These are phyloP conservation scores for Globisporangium cylindrosporum DNA, from an alignment of 352 stramenopile species.

Conservation along the genomic window DNA sequence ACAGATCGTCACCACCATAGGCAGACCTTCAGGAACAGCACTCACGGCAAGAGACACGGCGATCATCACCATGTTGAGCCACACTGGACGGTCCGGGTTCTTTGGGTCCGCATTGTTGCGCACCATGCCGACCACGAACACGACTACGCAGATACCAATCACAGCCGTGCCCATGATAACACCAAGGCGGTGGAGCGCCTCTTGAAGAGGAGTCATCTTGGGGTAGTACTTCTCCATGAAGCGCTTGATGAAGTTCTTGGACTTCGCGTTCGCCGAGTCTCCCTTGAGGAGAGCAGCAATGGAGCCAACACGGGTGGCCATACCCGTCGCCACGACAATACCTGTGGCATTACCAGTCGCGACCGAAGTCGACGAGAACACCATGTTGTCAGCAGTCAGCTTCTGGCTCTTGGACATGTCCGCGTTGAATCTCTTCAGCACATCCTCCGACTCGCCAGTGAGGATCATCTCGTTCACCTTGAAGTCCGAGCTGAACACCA, in stretches of 20 bases:
- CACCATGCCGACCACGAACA: slow-evolving; percentile 88
- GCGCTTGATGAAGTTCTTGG: slow-evolving; percentile 46
- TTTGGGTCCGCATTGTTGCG: slow-evolving; percentile 59
- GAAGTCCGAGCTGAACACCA: slow-evolving; percentile 79
- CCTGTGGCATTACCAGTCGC: slow-evolving; percentile 60
- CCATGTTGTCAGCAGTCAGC: slow-evolving; percentile 81
- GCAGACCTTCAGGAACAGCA: slow-evolving; percentile 73
- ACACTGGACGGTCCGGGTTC: slow-evolving; percentile 80
- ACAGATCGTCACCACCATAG: slow-evolving; percentile 78
- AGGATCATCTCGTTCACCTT: slow-evolving; percentile 94
- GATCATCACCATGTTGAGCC: slow-evolving; percentile 94
- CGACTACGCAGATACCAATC: slow-evolving; percentile 90
- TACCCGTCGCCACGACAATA: slow-evolving; percentile 63
- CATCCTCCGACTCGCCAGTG: slow-evolving; percentile 89
- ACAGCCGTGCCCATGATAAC: slow-evolving; percentile 88
- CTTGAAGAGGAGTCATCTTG: slow-evolving; percentile 89
- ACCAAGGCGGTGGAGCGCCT: slow-evolving; percentile 93
- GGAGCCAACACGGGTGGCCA: slow-evolving; percentile 58
- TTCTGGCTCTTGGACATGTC: slow-evolving; percentile 47
- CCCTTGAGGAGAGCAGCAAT: slow-evolving; percentile 60
- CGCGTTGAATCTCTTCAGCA: slow-evolving; percentile 64
- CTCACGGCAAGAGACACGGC: slow-evolving; percentile 85
- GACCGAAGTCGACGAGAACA: slow-evolving; percentile 89
- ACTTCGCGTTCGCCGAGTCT: slow-evolving; percentile 30
- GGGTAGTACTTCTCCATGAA: slow-evolving; percentile 66